Base-by-base conservation (phyloP, 192 early-diverging fungal genomes). In the Gryganskiella cystojenkinii region DNA sequence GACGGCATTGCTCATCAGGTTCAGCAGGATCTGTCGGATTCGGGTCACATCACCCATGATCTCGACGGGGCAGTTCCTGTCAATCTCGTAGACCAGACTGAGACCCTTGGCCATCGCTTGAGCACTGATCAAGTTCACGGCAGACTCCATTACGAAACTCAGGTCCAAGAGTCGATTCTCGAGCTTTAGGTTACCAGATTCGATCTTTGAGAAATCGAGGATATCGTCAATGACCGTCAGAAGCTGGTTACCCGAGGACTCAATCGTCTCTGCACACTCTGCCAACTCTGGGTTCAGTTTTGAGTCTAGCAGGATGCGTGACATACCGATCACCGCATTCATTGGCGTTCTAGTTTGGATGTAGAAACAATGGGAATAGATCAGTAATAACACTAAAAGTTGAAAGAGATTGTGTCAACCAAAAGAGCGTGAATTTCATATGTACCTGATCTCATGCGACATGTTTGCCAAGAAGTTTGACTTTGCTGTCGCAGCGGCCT, bases 131-230 rank as follows among this genome's bases (percentile, higher is more conserved):
- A 88, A 75, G 64, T 90, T 88, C 33, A 93, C 82, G 20, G 86
- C 89, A 19, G 87, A 84, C 55, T 92, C 84, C 28, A 92, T 78
- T 27, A 87, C 80, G 47, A 80, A 80, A 19, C 86, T 80, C 44
- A 91, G 74, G 35, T 87, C 79, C 59, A 89, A 86, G n/a, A 90
- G 85, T 24, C 87, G 86, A 3, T 62, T 65, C 71, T 93, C 91
- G 4, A 94, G 72, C 24, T 80, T 86, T 69, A 95, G 84, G 31
- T 90, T 89, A 24, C 91, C 92, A 28, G 91, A 90, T 69, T 95
- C 94, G 35, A 94, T 88, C 83, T 92, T 93, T 43, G 90, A 91
- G 61, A 91, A 81, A 59, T 94, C 93, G 19, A 86, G 52, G n/a
- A 83, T 86, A 63, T 86, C 82, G 51, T 86, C 80, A 57, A 86